Percentiles rank a stretch among this genome's conserved stretches.
phyloP scores from a whole-genome alignment of 164 flowering plant genomes.

The Dillenia turbinata region DNA sequence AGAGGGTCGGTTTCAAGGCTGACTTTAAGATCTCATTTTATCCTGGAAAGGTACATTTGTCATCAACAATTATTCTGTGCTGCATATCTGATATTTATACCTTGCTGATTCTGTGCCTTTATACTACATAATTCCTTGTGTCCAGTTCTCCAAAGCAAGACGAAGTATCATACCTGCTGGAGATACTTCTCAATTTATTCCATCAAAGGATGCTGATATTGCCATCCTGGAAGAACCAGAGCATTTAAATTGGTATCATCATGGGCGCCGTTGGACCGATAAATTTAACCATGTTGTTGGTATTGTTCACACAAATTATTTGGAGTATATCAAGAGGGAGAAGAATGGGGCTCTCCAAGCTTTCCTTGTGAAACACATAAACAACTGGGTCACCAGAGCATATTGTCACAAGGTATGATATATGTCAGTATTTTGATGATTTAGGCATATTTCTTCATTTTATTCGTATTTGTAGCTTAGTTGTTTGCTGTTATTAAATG shows the following conservation, averaged over 20 bases:
- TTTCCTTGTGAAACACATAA: constrained; percentile 70
- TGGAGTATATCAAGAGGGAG: constrained; percentile 79
- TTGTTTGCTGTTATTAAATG: not conserved
- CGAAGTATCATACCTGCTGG: constrained; percentile 79
- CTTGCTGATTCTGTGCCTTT: no score
- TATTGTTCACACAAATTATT: constrained; percentile 71
- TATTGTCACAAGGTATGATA: constrained; percentile 61
- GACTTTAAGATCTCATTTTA: constrained; percentile 70
- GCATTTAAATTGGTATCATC: constrained; percentile 79
- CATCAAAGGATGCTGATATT: constrained; percentile 76
- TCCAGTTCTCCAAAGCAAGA: constrained; percentile 63
- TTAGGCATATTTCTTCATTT: not conserved
- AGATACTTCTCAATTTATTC: constrained; percentile 67
- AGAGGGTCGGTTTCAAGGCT: constrained; percentile 66
- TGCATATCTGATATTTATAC: no score
- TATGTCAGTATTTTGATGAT: not conserved
- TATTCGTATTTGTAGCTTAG: not conserved
- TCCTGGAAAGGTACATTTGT: constrained; percentile 63
- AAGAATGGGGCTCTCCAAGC: constrained; percentile 75
- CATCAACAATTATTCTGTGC: not conserved
- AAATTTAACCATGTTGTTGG: constrained; percentile 84
- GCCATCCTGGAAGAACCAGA: constrained; percentile 84
- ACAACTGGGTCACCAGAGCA: constrained; percentile 64
- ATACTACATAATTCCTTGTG: not conserved
- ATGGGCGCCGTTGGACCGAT: constrained; percentile 83